Evolutionary conservation across 2,329 filamentous ascomycete species (phyloP).

Genomic region (Shiraia bambusicola): DNA sequence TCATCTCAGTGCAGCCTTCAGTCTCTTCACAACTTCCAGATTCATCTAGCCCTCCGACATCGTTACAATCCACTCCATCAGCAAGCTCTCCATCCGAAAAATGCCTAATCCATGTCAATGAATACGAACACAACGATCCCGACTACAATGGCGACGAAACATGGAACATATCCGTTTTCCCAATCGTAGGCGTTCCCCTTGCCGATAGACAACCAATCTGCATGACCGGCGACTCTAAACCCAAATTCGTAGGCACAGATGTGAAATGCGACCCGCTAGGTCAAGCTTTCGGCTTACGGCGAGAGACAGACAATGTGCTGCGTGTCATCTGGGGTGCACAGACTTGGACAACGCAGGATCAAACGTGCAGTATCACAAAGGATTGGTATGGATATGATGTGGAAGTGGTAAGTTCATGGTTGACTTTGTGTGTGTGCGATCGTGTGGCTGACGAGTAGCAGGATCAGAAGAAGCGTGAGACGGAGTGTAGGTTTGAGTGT

Average conservation of each 20-base stretch:
- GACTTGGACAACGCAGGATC: conserved; percentile 1
- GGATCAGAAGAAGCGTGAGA: not conserved
- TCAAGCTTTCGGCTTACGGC: not conserved
- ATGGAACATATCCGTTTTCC: conserved; percentile 2
- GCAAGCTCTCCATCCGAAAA: not conserved
- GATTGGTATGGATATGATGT: conserved; percentile 3
- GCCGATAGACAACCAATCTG: not conserved
- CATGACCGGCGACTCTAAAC: not conserved
- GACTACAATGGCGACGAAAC: not conserved
- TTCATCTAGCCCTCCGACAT: not conserved
- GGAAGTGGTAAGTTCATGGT: too few species aligned
- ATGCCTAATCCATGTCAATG: conserved; percentile 2
- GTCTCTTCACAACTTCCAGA: not conserved
- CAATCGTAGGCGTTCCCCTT: not conserved
- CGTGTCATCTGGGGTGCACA: conserved; percentile 1
- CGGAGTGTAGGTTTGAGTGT: conserved; percentile 4
- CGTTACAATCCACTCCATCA: not conserved
- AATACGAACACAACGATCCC: not conserved
- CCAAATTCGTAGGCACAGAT: not conserved
- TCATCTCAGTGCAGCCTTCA: not conserved
- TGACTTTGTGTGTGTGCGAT: too few species aligned
- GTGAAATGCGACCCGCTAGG: conserved; percentile 1
- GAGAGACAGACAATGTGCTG: conserved; percentile 1
- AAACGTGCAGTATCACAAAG: not conserved
- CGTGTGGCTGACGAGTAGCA: too few species aligned